Base-by-base conservation (phyloP, 441 rosid species). In the Dalechampia spathulata region DNA sequence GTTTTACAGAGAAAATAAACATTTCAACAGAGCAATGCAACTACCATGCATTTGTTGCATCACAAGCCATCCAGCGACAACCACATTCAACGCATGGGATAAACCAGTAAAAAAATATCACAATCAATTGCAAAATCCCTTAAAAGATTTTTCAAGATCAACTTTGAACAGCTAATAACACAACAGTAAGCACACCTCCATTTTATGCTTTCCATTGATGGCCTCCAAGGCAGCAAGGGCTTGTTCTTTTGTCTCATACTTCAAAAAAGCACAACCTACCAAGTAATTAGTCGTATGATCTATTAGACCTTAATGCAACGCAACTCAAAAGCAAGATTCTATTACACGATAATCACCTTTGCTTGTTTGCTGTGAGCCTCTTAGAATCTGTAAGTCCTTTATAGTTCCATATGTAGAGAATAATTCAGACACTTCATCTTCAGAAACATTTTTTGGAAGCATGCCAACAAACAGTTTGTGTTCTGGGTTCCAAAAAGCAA, bases 381-480 rank as follows among this genome's bases (percentile, higher is more conserved):
- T 78, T 44, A 93, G 72, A 64, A 93, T 85, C 62, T 85, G 96
- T 61, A 93, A 49, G 65, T 93, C 99, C 61, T 72, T 90, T 61
- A 93, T 78, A 44, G 82, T 80, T 32, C 99, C 97, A 49, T 78
- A 80, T 15, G 69, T 67, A 57, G 94, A 85, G 75, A 93, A 93
- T 30, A 90, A 65, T 32, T 75, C 78, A 58, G 85, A 69, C 62
- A 87, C 72, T 58, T 90, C 99, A 71, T 78, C 80, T 70, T 93
- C 97, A 43, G 91, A 55, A 47, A 93, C 92, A 72, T 85, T 86
- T 81, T 93, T 90, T 23, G 99, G 99, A 71, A 93, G 87, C 99
- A 93, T 93, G 59, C 99, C 97, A n/a, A 93, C 86, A 60, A 93
- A 93, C 61, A 93, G 95, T 69, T 93, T 93, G 74, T 93, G 99